phyloP scores from a whole-genome alignment of 768 basidiomycete species.

The Melanogaster broomeanus region DNA sequence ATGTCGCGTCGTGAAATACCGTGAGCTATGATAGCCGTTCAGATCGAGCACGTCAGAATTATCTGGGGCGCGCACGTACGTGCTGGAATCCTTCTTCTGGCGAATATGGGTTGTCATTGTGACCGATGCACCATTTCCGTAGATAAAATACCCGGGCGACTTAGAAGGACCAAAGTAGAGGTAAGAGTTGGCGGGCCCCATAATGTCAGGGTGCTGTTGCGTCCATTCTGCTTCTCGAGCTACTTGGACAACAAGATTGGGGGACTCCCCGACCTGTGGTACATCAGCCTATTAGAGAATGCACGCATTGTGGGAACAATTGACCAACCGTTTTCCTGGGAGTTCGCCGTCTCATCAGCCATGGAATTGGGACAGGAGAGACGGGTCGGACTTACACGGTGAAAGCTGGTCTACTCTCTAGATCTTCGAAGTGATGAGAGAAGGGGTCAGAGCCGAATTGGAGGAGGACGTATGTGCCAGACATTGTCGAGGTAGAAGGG shows the following conservation, averaged over 20 bases:
- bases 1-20: conserved; percentile 72
- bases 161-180: conserved; percentile 73
- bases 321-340: conserved; percentile 25
- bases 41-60: neutral
- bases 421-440: conserved; percentile 60
- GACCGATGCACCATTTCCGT: conserved; percentile 61
- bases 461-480: conserved; percentile 49
- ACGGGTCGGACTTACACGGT: conserved; percentile 52
- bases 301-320: neutral
- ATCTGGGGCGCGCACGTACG: conserved; percentile 46
- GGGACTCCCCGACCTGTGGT: conserved; percentile 51
- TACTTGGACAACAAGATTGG: conserved; percentile 65
- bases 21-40: conserved; percentile 47
- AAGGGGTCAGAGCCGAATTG: conserved; percentile 70
- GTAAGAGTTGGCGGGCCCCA: conserved; percentile 80
- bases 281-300: neutral
- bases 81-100: conserved; percentile 60
- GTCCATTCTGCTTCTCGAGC: conserved; percentile 68
- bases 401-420: conserved; percentile 65
- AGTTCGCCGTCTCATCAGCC: conserved; percentile 1
- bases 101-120: conserved; percentile 60
- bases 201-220: conserved; percentile 64
- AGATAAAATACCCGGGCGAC: conserved; percentile 62
- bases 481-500: conserved; percentile 32
- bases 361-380: neutral